A percentile compares a stretch with the other conserved stretches of the same genome.
Conservation (phyloP, 1,284 basidiomycete species). For the Ustilago trichophora region DNA sequence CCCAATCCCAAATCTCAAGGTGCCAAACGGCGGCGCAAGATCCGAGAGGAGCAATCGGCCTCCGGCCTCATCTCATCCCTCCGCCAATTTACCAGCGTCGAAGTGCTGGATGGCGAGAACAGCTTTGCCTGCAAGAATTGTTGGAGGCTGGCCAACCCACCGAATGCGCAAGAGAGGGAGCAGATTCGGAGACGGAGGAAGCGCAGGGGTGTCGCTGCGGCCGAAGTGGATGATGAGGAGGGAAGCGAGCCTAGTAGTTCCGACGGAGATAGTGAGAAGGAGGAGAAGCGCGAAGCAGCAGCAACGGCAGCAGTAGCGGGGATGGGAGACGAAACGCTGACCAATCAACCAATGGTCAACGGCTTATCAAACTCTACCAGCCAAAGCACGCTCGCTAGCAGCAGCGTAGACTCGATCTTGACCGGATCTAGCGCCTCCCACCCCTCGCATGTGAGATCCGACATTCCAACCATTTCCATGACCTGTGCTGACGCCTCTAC, state of each 20-base stretch:
- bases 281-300: neutral
- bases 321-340: slow-evolving; percentile 21
- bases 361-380: slow-evolving; percentile 16
- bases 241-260: slow-evolving; percentile 67
- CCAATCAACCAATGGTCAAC: neutral
- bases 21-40: slow-evolving; percentile 35
- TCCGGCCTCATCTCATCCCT: slow-evolving; percentile 73
- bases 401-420: slow-evolving; percentile 31
- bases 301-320: neutral
- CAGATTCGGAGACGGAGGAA: slow-evolving; percentile 67
- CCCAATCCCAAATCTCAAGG: slow-evolving; percentile 35
- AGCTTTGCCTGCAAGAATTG: slow-evolving; percentile 90
- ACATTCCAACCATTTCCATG: slow-evolving; percentile 47
- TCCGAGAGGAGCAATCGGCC: slow-evolving; percentile 40
- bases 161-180: slow-evolving; percentile 43
- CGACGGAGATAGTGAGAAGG: slow-evolving; percentile 21
- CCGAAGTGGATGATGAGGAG: slow-evolving; percentile 56
- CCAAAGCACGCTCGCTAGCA: slow-evolving; percentile 28
- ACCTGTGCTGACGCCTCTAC: slow-evolving; percentile 23
- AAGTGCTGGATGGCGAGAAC: slow-evolving; percentile 90
- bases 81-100: slow-evolving; percentile 85
- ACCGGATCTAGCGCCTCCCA: slow-evolving; percentile 30
- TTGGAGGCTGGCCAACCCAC: slow-evolving; percentile 84
- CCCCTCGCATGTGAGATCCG: slow-evolving; percentile 15
- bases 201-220: slow-evolving; percentile 51